phyloP scores from a whole-genome alignment of 2,329 filamentous ascomycete genomes.

The Parastagonospora nodorum region DNA sequence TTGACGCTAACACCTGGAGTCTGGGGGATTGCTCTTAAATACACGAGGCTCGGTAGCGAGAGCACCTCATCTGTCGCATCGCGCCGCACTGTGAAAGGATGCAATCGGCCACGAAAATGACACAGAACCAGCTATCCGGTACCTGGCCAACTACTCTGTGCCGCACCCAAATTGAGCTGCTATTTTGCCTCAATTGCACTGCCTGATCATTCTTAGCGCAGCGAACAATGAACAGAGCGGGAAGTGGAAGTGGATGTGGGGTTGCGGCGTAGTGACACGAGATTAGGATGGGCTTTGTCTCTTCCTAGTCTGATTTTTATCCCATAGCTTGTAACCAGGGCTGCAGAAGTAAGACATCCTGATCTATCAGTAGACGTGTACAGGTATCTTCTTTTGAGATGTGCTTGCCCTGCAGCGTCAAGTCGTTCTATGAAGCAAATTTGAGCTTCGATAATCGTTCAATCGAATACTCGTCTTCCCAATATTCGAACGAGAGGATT shows the following conservation, averaged over 20 bases:
- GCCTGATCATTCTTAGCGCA: slow-evolving; percentile 15
- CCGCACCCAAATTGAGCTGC: slow-evolving; percentile 8
- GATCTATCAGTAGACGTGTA: no score
- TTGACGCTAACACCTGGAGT: background rate
- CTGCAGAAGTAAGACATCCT: background rate
- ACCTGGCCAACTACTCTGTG: slow-evolving; percentile 18
- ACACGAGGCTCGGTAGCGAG: slow-evolving; percentile 7
- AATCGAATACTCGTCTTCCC: no score
- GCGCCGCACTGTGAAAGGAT: slow-evolving; percentile 13
- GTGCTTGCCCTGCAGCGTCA: no score
- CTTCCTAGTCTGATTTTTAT: background rate
- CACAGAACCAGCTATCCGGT: slow-evolving; percentile 19
- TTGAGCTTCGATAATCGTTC: no score
- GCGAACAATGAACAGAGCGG: slow-evolving; percentile 22
- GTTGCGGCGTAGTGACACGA: slow-evolving; percentile 16
- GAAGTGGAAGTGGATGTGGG: slow-evolving; percentile 14
- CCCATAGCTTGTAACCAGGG: background rate
- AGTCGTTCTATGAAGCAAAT: no score
- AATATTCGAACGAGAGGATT: no score
- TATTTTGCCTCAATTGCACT: slow-evolving; percentile 12
- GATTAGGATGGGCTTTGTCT: background rate
- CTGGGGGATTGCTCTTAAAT: slow-evolving; percentile 8
- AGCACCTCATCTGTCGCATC: slow-evolving; percentile 3
- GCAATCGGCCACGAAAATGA: slow-evolving; percentile 14
- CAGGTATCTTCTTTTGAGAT: no score